Conservation (phyloP, 1,139 yeast genomes). For the Hemisphaericaspora lyxosophila region DNA sequence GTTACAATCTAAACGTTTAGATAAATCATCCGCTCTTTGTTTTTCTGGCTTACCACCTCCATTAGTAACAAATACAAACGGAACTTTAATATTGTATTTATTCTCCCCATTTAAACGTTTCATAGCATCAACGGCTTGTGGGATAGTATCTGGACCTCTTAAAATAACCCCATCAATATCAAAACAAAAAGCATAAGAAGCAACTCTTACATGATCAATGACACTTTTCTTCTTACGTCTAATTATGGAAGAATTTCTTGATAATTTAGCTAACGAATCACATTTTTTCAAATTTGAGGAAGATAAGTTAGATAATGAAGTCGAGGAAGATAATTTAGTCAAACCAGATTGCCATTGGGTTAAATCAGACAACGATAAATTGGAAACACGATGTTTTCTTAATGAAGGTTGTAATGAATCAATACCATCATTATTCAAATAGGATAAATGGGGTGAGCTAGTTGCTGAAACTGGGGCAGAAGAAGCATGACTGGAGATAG, state of each 20-base stretch:
- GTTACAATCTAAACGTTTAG: conserved; percentile 56
- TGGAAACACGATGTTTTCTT: conserved; percentile 67
- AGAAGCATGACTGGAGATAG: neutral
- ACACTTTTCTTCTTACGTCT: conserved; percentile 50
- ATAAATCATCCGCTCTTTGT: conserved; percentile 67
- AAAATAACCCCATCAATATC: conserved; percentile 85
- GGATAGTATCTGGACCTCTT: conserved; percentile 77
- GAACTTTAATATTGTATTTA: conserved; percentile 77
- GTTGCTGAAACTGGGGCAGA: conserved; percentile 10
- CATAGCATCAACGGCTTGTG: conserved; percentile 72
- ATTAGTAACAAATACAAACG: conserved; percentile 81
- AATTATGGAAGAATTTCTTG: conserved; percentile 53
- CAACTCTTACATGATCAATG: conserved; percentile 68
- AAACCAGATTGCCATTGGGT: conserved; percentile 58
- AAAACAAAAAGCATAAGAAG: conserved; percentile 82
- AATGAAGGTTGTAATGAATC: conserved; percentile 62
- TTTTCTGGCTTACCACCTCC: conserved; percentile 86
- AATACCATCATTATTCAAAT: conserved; percentile 69
- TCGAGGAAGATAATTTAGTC: conserved; percentile 45
- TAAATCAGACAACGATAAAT: conserved; percentile 66
- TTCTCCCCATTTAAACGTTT: conserved; percentile 71
- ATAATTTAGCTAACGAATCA: conserved; percentile 50
- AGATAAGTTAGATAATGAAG: conserved; percentile 37
- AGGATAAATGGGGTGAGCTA: conserved; percentile 40
- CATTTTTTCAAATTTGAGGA: conserved; percentile 46